Conservation (phyloP, 331 rosid genomes). For the Stylosanthes scabra region DNA sequence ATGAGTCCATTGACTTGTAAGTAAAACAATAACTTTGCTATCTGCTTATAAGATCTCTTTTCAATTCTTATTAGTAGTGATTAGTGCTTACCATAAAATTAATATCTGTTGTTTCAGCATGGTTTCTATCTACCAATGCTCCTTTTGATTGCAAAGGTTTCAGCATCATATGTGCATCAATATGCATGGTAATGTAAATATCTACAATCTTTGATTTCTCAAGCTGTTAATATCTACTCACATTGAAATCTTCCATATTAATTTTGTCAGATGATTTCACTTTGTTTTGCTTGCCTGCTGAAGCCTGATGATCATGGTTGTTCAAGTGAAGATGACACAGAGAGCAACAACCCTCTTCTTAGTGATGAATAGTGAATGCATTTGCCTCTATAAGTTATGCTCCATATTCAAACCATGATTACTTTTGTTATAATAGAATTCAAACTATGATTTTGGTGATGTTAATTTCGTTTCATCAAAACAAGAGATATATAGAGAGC, state of each 20-base stretch:
- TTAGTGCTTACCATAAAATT: constrained; percentile 1
- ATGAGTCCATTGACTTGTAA: constrained; percentile 88
- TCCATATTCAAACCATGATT: too few species aligned
- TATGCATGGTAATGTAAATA: constrained; percentile 58
- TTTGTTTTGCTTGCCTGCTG: constrained; percentile 62
- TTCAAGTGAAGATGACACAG: constrained; percentile 39
- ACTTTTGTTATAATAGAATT: too few species aligned
- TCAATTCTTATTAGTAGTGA: too few species aligned
- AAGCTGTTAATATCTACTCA: constrained; percentile 8
- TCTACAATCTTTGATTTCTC: not conserved
- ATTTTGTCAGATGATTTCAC: constrained; percentile 57
- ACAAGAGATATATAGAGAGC: too few species aligned
- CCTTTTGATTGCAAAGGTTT: constrained; percentile 92
- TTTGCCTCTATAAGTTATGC: too few species aligned
- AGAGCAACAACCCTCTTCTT: constrained; percentile 55
- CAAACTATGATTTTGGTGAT: too few species aligned
- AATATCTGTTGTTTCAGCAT: constrained; percentile 57
- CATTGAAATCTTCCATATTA: constrained; percentile 15
- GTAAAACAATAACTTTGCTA: constrained; percentile 26
- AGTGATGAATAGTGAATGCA: constrained; percentile 20
- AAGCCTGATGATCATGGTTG: constrained; percentile 27
- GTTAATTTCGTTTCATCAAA: too few species aligned
- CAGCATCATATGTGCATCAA: constrained; percentile 73
- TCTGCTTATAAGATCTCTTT: too few species aligned
- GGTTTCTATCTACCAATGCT: constrained; percentile 69